Base-by-base conservation (phyloP, 2,329 filamentous ascomycete genomes). In the Fusarium burgessii region DNA sequence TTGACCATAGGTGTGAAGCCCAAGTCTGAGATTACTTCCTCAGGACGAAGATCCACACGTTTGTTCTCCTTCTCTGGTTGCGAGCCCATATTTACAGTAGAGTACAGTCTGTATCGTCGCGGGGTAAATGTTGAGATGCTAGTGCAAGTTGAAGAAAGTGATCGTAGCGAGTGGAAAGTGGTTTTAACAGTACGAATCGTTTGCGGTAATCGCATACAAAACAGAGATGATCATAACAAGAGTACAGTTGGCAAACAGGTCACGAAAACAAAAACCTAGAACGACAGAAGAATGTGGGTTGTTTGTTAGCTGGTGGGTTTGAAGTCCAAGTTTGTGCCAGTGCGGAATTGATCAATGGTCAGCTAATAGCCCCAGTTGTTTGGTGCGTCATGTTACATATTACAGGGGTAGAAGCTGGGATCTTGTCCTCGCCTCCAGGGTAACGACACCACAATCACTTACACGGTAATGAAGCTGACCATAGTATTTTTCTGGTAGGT, bases 1-100 rank as follows among this genome's bases (percentile, higher is more conserved):
- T 83, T 79, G 54, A 80, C 73, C 38, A 76, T 76, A 17, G 79
- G 80, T 4, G 79, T 80, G 65, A 77, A 82, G 29, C 81, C 80
- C 29, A 83, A 58, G 32, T 79, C 76, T 77, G 64, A 23, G 25
- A 54, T 25, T n/a, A 41, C 50, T 56, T 70, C 32, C 64, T 71
- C 60, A 11, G 64, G 23, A 15, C 40, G 43, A 58, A 77, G 64
- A 17, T 76, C 72, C 4, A 70, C 60, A 23, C 62, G 71, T 33
- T 55, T 66, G 45, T 67, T 67, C 32, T 71, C 68, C 32, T 71
- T 63, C 43, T 69, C 72, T 36, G 65, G 70, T 56, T 77, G 77
- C 35, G 77, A 80, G 27, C 76, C 77, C 78, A 80, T 80, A 27
- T 56, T 62, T 68, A 45, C 49, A 35, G 33, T 66, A 38, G 43